Evolutionary conservation across 352 stramenopile species (phyloP), one percentile per base, ranked within the genome.

Genomic region (Achlya hypogyna): DNA sequence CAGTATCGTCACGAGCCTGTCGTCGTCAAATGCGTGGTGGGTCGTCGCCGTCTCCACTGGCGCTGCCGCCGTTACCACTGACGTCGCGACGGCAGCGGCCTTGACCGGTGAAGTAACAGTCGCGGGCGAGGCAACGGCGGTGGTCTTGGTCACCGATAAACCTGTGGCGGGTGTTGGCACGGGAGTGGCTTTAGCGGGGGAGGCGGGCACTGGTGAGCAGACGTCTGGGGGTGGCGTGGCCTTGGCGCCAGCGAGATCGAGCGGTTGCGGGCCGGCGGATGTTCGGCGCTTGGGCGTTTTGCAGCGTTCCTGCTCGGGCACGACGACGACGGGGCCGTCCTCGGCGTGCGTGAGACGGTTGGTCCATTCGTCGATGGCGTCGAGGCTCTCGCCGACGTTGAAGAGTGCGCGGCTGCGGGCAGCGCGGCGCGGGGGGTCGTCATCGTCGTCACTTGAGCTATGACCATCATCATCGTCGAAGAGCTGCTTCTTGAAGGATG

Each of bases 291-390:
- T 65, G n/a, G 43, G 42, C 4, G 40, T 53, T n/a, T 27, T 40
- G 40, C 40, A 65, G 20, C 40, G 35, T 1, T 53, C 40, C 40
- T 53, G 22, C 9, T 43, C 27, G 12, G 43, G 43, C 22, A 53
- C 58, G 14, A 54, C 43, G 12, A n/a, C 40, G 20, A 65, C 9
- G 9, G 58, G 43, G 4, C 28, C 28, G 20, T 82, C 76, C 75
- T 85, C 81, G 54, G 85, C 71, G 18, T 49, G 25, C n/a, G 29
- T 47, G 31, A 62, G 34, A n/a, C 53, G 53, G 12, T 43, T 32
- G 12, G 53, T 62, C 81, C 82, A 91, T 35, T 78, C 77, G 56
- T 87, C 78, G 65, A 91, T 88, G 20, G 81, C 82, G 42, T 87
- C 74, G 34, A 91, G 65, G 62, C 82, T 91, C 62, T 85, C 75